Evolutionary conservation across 345 rosid genomes (phyloP).

Genomic region (Citrus sp.): DNA sequence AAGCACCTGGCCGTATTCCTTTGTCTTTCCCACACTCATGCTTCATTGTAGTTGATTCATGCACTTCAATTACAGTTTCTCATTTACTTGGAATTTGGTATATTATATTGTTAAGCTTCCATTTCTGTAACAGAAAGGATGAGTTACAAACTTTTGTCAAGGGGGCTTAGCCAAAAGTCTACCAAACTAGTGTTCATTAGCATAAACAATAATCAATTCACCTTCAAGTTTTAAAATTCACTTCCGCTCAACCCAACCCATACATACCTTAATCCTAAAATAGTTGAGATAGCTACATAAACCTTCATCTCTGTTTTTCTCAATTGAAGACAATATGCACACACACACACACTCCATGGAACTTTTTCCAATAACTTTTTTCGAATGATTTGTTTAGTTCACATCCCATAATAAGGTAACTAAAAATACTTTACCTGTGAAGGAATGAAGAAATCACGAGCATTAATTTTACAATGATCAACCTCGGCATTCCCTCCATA

Average conservation of each 20-base stretch:
- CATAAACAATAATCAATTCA: background rate
- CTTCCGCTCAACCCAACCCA: background rate
- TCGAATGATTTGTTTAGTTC: background rate
- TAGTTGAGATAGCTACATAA: background rate
- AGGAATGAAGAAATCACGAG: slow-evolving; percentile 86
- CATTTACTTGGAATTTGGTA: background rate
- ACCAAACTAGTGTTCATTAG: background rate
- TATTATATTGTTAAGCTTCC: background rate
- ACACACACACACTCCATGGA: background rate
- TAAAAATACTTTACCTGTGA: slow-evolving; percentile 60
- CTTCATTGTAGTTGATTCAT: background rate
- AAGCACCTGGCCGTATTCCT: background rate
- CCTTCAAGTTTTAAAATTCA: background rate
- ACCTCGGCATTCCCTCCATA: slow-evolving; percentile 39
- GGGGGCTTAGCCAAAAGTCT: background rate
- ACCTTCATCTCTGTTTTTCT: background rate
- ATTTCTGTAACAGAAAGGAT: background rate
- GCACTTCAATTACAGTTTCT: background rate
- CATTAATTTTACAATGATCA: slow-evolving; percentile 57
- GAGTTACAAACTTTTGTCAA: background rate
- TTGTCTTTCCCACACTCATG: background rate
- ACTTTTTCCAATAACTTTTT: background rate
- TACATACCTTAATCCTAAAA: background rate
- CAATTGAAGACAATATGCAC: background rate
- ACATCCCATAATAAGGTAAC: background rate